Base-by-base conservation (phyloP, 345 rosid genomes). In the Anastatica hierochuntica region DNA sequence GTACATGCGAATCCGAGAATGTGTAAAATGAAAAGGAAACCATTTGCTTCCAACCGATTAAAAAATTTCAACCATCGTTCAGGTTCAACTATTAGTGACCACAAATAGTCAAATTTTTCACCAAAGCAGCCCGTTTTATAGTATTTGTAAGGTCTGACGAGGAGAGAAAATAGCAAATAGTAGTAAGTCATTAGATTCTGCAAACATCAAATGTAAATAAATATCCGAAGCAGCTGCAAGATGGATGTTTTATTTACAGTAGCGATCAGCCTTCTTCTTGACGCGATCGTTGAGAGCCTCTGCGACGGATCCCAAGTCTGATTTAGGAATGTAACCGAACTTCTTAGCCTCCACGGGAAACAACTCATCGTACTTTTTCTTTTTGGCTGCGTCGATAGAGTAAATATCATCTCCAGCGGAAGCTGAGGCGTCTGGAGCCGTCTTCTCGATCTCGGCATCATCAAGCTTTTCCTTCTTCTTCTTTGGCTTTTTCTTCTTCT, bases 261-360 rank as follows among this genome's bases (percentile, higher is more conserved):
- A 90, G 18, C 97, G 95, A 57, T 86, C 95, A 0, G 95, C 97
- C 75, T 90, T 90, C 79, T 86, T 90, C 80, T 84, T 81, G 42
- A 86, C 94, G 12, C 95, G 95, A 61, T 90, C 97, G 31, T 90
- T 94, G n/a, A 90, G 90, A 33, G 90, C 94, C 11, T 83, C 75
- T 66, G 76, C 97, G 1, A 80, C 77, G 1, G 82, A 58, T 34
- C 73, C 78, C 38, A 75, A 62, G 38, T 55, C 64, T 18, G 74
- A 29, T 68, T 89, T 78, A 7, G 87, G 79, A 30, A 79, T 67
- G 73, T 85, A 89, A 5, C 88, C 72, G 60, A 89, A 89, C 65
- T 70, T 89, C 73, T 74, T 83, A 5, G 95, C 61, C 73, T 89
- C 95, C 43, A 89, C 97, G 4, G 94, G 97, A 45, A 89, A 89